Base-by-base conservation (phyloP, 1,284 basidiomycete species). In the Flammula alnicola region DNA sequence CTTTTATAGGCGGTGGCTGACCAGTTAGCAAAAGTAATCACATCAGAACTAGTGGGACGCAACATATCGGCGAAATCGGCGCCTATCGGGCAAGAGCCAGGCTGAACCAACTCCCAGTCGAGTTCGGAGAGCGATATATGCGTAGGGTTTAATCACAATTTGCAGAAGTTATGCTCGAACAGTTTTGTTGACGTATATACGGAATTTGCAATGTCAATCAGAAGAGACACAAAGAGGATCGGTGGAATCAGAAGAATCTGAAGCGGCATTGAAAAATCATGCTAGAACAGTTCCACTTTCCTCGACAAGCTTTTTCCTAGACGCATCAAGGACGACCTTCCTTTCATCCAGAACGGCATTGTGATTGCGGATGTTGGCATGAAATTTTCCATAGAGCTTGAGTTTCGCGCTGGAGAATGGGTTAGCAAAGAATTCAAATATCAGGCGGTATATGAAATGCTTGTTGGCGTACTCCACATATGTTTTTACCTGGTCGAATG, bases 401-500 rank as follows among this genome's bases (percentile, higher is more conserved):
- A 70, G 57, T 47, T 71, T 71, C 2, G 58, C 44, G 8, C 71
- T 72, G 33, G 9, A 46, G 44, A 30, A 19, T 22, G 14, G 11
- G 20, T 10, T 39, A 25, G 2, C 1, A 17, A 5, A 31, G 20
- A 39, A 6, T 14, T 35, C 27, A 26, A 35, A 16, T 14, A 27
- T 32, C 25, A 26, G 6, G 22, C 12, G 29, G 41, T 25, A n/a
- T 8, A 45, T 44, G n/a, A 33, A 37, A 36, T 16, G 14, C 38
- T 12, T 9, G 19, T 33, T 10, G n/a, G 61, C 65, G 40, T 54
- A 74, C 72, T 59, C 55, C 59, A 74, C 64, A 40, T 70, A 63
- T 22, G 62, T 54, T 54, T 72, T 72, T 5, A 68, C 66, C 72
- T 72, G 48, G 44, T 20, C 1, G 14, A 20, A 19, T 37, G 14